phyloP scores from a whole-genome alignment of 495 filamentous ascomycete species.

The Aspergillus asperescens region DNA sequence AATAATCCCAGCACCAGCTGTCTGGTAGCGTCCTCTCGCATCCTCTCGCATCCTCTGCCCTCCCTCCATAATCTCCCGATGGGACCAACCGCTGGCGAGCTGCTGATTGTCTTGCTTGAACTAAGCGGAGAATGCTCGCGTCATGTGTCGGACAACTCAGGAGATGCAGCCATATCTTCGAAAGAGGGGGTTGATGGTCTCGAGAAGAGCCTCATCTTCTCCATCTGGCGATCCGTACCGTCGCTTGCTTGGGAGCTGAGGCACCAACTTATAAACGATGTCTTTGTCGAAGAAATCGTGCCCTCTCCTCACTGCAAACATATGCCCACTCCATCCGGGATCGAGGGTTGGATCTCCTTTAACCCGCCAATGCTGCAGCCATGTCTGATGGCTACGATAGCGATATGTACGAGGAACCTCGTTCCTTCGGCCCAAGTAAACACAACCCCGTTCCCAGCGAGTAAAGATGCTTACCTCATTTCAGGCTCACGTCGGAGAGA shows the following conservation, averaged over 20 bases:
- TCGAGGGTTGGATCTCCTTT: background rate
- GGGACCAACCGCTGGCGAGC: background rate
- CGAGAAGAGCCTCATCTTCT: slow-evolving; percentile 10
- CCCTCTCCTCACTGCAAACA: background rate
- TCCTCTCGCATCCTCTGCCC: background rate
- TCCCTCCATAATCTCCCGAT: slow-evolving; percentile 4
- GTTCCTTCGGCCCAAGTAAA: background rate
- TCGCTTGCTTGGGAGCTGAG: background rate
- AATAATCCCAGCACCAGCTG: slow-evolving; percentile 1
- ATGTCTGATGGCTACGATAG: background rate
- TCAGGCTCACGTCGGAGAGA: background rate
- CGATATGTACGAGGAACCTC: background rate
- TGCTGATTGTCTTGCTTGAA: background rate
- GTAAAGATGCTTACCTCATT: background rate
- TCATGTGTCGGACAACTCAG: slow-evolving; percentile 13
- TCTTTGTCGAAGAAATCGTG: background rate
- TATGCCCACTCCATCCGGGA: background rate
- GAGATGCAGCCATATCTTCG: slow-evolving; percentile 1
- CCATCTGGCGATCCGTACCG: slow-evolving; percentile 2
- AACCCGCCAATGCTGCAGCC: too few species aligned
- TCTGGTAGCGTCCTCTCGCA: too few species aligned
- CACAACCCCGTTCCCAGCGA: too few species aligned
- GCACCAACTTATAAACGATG: background rate
- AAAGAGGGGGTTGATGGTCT: slow-evolving; percentile 7
- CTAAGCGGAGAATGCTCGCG: background rate